Base-by-base conservation (phyloP, 2,329 filamentous ascomycete genomes). In the Aureobasidium melanogenum region DNA sequence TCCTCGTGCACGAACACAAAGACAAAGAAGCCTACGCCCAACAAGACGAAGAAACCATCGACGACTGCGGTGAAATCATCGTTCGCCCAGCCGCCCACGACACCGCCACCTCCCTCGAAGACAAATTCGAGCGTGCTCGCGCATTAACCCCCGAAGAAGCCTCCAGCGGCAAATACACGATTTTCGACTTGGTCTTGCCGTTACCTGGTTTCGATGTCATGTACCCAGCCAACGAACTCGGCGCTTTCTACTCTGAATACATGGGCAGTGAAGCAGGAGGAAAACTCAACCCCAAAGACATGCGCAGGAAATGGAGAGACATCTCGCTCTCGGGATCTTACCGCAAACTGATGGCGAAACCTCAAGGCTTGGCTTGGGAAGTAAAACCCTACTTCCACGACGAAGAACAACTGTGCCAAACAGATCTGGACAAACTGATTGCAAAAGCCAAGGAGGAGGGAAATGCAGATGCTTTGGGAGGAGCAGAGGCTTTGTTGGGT, bases 171-270 rank as follows among this genome's bases (percentile, higher is more conserved):
- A 80, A 82, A 62, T 97, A 88, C 74, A 84, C 81, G 39, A 88
- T 99, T 67, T 91, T 89, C 69, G 94, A 99, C 70, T 72, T 97
- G 64, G 92, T 99, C 14, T 81, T 99, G 2, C 93, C 95, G 3
- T 86, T 88, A n/a, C 94, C 94, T 0, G 94, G 94, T 19, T 97
- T 86, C 76, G 91, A 96, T 67, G 84, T 97, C 41, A 74, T 89
- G 38, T 99, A 97, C 71, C 94, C 94, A 0, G 72, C 80, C 24
- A 97, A 99, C 72, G 84, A 84, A 38, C 84, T 96, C 64, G 90
- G 88, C n/a, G 80, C 84, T 3, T 96, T 88, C 72, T 99, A 97
- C 76, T 82, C 82, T 65, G 81, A 84, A 2, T 95, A 97, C 75
- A 99, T 99, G 95, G 83, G 76, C 34, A 88, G 82, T 56, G 82